Percentiles rank a stretch among this genome's conserved stretches.
phyloP scores from a whole-genome alignment of 495 filamentous ascomycete species.

The Penicillium ucsense region DNA sequence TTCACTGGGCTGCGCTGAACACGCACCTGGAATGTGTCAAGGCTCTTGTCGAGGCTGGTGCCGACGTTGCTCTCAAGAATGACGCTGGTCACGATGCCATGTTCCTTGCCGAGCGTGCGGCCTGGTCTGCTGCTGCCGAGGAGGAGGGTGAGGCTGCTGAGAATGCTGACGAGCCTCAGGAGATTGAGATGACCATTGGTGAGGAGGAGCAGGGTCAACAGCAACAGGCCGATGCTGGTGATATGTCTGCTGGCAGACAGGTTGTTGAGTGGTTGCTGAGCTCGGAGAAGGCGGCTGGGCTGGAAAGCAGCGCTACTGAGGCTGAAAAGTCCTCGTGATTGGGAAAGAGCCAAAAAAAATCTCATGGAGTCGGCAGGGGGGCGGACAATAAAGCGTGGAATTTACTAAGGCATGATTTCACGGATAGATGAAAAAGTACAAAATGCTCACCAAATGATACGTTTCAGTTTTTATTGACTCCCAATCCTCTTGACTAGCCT shows the following conservation, averaged over 20 bases:
- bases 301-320: conserved; percentile 26
- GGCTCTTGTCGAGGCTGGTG: conserved; percentile 59
- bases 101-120: conserved; percentile 68
- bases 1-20: conserved; percentile 89
- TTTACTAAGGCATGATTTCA: no score
- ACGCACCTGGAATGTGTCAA: conserved; percentile 76
- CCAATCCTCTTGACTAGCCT: no score
- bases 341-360: no score
- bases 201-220: conserved; percentile 12
- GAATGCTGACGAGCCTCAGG: conserved; percentile 14
- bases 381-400: no score
- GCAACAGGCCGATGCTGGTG: conserved; percentile 11
- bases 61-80: conserved; percentile 66
- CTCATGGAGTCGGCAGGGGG: no score
- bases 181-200: conserved; percentile 23
- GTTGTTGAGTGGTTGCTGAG: conserved; percentile 40
- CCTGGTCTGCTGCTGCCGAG: conserved; percentile 26
- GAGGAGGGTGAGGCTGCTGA: conserved; percentile 13
- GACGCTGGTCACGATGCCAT: conserved; percentile 75
- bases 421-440: no score
- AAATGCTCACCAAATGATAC: no score
- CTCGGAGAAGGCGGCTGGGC: conserved; percentile 28
- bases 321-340: conserved; percentile 13
- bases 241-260: conserved; percentile 29
- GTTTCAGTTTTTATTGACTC: no score